Base-by-base conservation (phyloP, 164 flowering plant species). In the Vitis amurensis region DNA sequence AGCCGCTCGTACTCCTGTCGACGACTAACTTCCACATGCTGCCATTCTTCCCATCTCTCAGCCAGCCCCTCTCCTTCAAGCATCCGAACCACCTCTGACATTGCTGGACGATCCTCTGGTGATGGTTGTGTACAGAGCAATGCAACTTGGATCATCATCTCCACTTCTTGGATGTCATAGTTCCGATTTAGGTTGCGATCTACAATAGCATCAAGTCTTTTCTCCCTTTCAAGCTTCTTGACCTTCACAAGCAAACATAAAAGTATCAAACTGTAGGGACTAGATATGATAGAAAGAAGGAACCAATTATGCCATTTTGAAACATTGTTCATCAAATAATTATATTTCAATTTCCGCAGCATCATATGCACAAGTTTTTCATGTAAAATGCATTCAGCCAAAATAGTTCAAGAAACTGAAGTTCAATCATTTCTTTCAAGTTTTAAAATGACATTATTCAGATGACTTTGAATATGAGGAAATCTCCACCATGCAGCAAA, bases 21-120 rank as follows among this genome's bases (percentile, higher is more conserved):
- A 11, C 95, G 90, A 50, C 72, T 79, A 37, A 88, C 87, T 80
- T 94, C 99, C 14, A 88, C 82, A 30, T 86, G 78, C 80, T 91
- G 94, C 98, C 99, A 94, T 62, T 88, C 96, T 71, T 88, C 94
- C 99, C 98, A 92, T 74, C 97, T 84, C 82, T 90, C 93, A 0
- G 94, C 93, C 30, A 94, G 79, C 3, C 99, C 99, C 65, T 95
- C 98, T 3, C 98, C 99, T 81, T 93, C 99, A 19, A 95, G 80
- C 99, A 95, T 93, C 60, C 97, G 76, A 1, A 95, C 99, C 4
- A 95, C 98, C 69, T 90, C 97, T 17, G 98, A 93, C 99, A 95
- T 93, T 11, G 85, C 81, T 14, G 99, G 99, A 10, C 99, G 93
- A 30, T 91, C 92, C 74, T 90, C 97, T 0, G 97, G 97, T 3